These are phyloP conservation scores for Auricularia heimuer DNA, from an alignment of 768 basidiomycete genomes.

Conservation along the genomic window DNA sequence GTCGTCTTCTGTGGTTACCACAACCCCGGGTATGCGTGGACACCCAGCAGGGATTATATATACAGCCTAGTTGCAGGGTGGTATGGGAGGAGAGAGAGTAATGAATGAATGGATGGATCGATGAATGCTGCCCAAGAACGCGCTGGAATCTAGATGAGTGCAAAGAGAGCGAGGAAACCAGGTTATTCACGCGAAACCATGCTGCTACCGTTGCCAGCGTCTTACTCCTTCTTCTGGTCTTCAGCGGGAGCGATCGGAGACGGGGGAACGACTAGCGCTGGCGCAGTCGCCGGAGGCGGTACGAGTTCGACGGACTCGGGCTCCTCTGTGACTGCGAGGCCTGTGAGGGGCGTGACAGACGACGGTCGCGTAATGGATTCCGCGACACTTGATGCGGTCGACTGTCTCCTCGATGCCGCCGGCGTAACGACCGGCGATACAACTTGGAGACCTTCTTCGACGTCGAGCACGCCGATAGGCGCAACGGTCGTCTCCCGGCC, in stretches of 20 bases:
- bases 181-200: background rate
- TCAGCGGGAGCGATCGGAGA: background rate
- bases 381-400: background rate
- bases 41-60: background rate
- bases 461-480: constrained; percentile 33
- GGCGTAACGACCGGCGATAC: background rate
- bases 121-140: background rate
- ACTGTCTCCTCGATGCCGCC: background rate
- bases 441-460: constrained; percentile 27
- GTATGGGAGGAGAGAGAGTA: background rate
- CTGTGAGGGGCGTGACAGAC: background rate
- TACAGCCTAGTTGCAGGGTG: background rate
- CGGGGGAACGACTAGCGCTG: background rate
- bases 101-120: background rate
- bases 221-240: background rate
- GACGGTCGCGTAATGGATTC: background rate
- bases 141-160: background rate
- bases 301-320: background rate
- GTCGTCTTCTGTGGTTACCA: too few species aligned
- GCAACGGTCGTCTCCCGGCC: constrained; percentile 52
- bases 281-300: background rate
- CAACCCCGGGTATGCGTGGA: too few species aligned
- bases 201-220: background rate
- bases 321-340: background rate
- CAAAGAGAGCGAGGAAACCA: background rate